These are phyloP conservation scores for Cladophialophora exuberans DNA, from an alignment of 2,329 filamentous ascomycete species.

Conservation along the genomic window DNA sequence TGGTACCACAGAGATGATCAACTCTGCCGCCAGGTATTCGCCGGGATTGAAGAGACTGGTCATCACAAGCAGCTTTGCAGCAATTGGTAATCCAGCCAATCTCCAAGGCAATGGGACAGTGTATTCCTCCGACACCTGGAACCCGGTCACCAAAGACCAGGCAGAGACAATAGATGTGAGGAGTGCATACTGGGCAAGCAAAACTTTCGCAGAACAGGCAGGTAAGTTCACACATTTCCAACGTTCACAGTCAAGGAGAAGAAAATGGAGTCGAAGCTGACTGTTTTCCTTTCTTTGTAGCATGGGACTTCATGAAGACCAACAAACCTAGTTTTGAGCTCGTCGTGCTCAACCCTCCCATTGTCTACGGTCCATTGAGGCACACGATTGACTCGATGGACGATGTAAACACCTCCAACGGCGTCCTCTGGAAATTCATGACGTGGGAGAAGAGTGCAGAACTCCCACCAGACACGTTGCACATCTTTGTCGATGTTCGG, in stretches of 20 bases:
- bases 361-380: slow-evolving; percentile 66
- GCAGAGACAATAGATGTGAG: slow-evolving; percentile 37
- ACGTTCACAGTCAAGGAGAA: no score
- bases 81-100: slow-evolving; percentile 57
- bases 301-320: slow-evolving; percentile 65
- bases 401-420: slow-evolving; percentile 57
- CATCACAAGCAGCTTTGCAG: slow-evolving; percentile 69
- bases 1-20: slow-evolving; percentile 65
- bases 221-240: slow-evolving; percentile 22
- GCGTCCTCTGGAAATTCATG: slow-evolving; percentile 9
- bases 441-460: slow-evolving; percentile 30
- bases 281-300: slow-evolving; percentile 46
- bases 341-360: slow-evolving; percentile 64
- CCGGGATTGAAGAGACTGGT: slow-evolving; percentile 73
- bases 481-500: slow-evolving; percentile 22
- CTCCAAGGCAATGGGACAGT: slow-evolving; percentile 39
- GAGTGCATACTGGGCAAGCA: slow-evolving; percentile 54
- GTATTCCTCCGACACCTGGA: slow-evolving; percentile 48
- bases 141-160: slow-evolving; percentile 48
- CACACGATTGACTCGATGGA: slow-evolving; percentile 66
- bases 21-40: slow-evolving; percentile 62
- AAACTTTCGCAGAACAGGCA: slow-evolving; percentile 64
- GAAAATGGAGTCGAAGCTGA: no score
- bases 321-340: slow-evolving; percentile 63
- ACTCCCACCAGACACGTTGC: slow-evolving; percentile 3